Evolutionary conservation across 2,329 filamentous ascomycete genomes (phyloP), one percentile per base, ranked within the genome.

Genomic region (Elsinoe arachidis): DNA sequence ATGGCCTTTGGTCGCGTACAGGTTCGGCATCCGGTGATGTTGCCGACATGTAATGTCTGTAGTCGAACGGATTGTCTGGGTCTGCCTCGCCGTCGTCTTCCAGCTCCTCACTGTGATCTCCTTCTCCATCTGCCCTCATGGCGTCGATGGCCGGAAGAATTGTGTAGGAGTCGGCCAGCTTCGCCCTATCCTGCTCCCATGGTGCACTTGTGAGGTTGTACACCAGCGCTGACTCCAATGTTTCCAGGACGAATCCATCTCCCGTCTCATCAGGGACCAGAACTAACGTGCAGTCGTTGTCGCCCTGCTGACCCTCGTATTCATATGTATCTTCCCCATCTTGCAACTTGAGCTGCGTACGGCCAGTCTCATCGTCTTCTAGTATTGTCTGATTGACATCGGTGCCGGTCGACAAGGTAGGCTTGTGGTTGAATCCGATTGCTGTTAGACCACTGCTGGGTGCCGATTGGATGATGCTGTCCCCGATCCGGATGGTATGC

Each of bases 151-250:
- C 60, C 88, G 88, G 9, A 14, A 56, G 39, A 11, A 49, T 56
- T 21, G 83, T 77, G 67, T 88, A 84, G 66, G 85, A 79, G 52
- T 82, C 79, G 49, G 81, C 78, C 39, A 95, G 76, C 65, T 79
- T 82, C 30, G 81, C 80, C 55, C 78, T 72, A 63, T 88, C 82
- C 56, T 78, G 74, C 65, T 86, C 85, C 62, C 78, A 80, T 2
- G 86, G 88, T 12, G 83, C 83, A 57, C 80, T 82, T 55, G 81
- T 83, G 56, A 96, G 74, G 70, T 96, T 96, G 85, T 96, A 91
- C 66, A 89, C 85, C 72, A 95, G 87, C 38, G 85, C 84, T n/a
- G 85, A 86, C 67, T 89, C 83, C 56, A 96, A 76, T 54, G 83
- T 84, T 73, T 96, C 90, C 56, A 96, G 79, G 26, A 93, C 83